phyloP scores from a whole-genome alignment of 805 yeast species.

The Candida arabinofermentans region DNA sequence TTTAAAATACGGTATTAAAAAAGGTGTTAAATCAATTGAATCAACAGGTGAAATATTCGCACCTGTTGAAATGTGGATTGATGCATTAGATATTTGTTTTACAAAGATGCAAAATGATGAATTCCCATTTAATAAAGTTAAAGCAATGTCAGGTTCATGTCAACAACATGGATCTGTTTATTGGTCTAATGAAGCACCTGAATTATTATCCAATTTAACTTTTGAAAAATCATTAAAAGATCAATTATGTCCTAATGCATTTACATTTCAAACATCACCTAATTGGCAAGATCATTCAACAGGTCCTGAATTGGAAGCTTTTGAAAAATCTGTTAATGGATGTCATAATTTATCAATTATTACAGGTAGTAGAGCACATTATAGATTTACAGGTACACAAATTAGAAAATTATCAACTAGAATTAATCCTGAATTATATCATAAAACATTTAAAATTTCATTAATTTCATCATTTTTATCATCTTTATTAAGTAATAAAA shows the following conservation, averaged over 20 bases:
- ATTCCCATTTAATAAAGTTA: slow-evolving; percentile 58
- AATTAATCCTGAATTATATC: slow-evolving; percentile 47
- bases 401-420: slow-evolving; percentile 66
- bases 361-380: slow-evolving; percentile 87
- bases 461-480: slow-evolving; percentile 78
- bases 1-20: slow-evolving; percentile 55
- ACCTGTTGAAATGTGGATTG: slow-evolving; percentile 90
- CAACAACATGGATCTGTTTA: slow-evolving; percentile 92
- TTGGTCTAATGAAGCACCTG: slow-evolving; percentile 55
- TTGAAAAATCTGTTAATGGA: slow-evolving; percentile 64
- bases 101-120: slow-evolving; percentile 42
- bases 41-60: slow-evolving; percentile 60
- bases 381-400: slow-evolving; percentile 90
- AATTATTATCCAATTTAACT: slow-evolving; percentile 36
- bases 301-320: slow-evolving; percentile 54
- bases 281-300: slow-evolving; percentile 97
- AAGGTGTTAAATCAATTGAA: slow-evolving; percentile 65
- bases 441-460: slow-evolving; percentile 57
- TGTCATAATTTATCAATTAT: slow-evolving; percentile 51
- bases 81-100: slow-evolving; percentile 68
- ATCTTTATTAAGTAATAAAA: slow-evolving; percentile 60
- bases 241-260: slow-evolving; percentile 48
- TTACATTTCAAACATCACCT: slow-evolving; percentile 66
- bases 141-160: slow-evolving; percentile 77
- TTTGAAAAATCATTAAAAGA: slow-evolving; percentile 34